These are phyloP conservation scores for Curvularia sp. DNA, from an alignment of 2,329 filamentous ascomycete species.

Conservation along the genomic window DNA sequence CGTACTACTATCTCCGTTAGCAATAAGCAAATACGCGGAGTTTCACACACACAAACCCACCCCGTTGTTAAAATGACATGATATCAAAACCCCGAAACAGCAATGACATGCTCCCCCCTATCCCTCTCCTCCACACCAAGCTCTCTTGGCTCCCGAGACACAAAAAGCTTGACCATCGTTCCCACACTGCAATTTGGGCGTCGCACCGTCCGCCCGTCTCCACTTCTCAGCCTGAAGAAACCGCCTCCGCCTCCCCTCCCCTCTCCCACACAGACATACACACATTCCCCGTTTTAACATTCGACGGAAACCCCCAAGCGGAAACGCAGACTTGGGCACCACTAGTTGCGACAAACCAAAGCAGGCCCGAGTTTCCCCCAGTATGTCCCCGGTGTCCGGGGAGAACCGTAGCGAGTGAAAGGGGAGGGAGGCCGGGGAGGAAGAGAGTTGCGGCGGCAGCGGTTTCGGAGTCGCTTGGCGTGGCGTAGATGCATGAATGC, in stretches of 20 bases:
- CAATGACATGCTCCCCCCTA: not conserved
- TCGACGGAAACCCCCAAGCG: too few relatives aligned
- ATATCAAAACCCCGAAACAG: not conserved
- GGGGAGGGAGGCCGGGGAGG: not conserved
- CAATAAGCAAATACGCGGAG: not conserved
- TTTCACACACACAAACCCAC: not conserved
- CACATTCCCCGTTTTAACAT: too few relatives aligned
- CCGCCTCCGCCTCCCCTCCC: too few relatives aligned
- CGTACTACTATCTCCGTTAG: not conserved
- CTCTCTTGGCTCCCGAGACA: slow-evolving; percentile 31
- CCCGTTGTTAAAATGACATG: not conserved
- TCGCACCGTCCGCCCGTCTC: slow-evolving; percentile 1
- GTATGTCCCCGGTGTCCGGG: not conserved
- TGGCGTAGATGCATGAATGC: not conserved
- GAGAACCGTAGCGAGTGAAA: not conserved
- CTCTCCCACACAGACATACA: too few relatives aligned
- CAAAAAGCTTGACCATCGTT: slow-evolving; percentile 29
- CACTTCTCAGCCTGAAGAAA: too few relatives aligned
- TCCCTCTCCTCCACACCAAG: slow-evolving; percentile 9
- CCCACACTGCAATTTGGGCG: not conserved
- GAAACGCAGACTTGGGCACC: too few relatives aligned
- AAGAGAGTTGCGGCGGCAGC: not conserved
- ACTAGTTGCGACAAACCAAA: too few relatives aligned
- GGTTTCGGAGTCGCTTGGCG: not conserved
- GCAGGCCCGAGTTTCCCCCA: too few relatives aligned